These are phyloP conservation scores for Chenopodium berlandieri DNA, from an alignment of 148 eudicot genomes.

Conservation along the genomic window DNA sequence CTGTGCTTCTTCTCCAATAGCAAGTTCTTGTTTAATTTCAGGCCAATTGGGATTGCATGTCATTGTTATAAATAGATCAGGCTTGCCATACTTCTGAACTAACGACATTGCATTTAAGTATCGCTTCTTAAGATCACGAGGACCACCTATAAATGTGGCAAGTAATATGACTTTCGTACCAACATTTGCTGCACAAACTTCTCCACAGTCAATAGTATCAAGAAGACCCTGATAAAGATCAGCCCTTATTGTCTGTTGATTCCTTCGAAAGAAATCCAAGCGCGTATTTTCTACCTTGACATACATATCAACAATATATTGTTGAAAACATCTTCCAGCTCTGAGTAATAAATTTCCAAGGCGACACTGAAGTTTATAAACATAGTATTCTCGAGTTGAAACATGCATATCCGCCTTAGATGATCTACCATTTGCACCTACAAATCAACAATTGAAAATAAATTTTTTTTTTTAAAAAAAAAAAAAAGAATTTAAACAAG, in stretches of 20 bases:
- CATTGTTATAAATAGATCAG: not conserved
- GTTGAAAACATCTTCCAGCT: not conserved
- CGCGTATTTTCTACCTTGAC: conserved; percentile 9
- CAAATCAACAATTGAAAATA: too few species aligned
- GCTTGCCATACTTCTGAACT: not conserved
- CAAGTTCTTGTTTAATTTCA: not conserved
- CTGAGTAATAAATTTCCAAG: not conserved
- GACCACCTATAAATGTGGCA: not conserved
- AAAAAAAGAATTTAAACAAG: too few species aligned
- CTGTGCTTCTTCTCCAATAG: not conserved
- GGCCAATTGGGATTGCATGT: not conserved
- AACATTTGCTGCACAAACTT: not conserved
- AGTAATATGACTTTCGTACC: not conserved
- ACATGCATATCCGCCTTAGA: not conserved
- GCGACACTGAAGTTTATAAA: not conserved
- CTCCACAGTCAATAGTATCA: not conserved
- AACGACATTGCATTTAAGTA: not conserved
- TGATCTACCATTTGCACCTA: too few species aligned
- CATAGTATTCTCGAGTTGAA: conserved; percentile 14
- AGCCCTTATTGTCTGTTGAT: not conserved
- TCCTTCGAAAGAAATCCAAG: not conserved
- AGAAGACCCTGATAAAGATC: conserved; percentile 12
- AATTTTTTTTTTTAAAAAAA: too few species aligned
- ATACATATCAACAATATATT: conserved; percentile 18
- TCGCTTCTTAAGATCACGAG: not conserved